Evolutionary conservation across 1,139 yeast genomes (phyloP).

Genomic region (Taiozyma sp.): DNA sequence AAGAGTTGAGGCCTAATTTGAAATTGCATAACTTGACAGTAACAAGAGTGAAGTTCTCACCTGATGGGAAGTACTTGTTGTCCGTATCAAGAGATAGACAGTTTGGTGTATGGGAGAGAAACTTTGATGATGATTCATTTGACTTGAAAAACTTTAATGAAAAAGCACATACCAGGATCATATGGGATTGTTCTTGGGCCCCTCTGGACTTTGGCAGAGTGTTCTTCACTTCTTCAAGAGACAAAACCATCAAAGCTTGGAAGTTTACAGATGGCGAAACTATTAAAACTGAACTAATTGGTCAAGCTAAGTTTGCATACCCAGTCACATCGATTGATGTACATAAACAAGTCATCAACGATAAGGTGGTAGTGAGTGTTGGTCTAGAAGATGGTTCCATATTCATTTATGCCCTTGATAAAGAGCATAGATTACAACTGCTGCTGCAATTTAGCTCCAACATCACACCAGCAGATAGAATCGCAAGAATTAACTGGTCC

Average conservation of each 20-base stretch:
- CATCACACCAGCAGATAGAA: conserved; percentile 54
- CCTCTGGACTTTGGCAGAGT: conserved; percentile 36
- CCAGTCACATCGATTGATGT: conserved; percentile 76
- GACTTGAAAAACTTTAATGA: conserved; percentile 41
- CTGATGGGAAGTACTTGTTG: conserved; percentile 58
- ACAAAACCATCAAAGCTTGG: conserved; percentile 77
- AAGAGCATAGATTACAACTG: conserved; percentile 24
- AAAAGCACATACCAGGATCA: conserved; percentile 85
- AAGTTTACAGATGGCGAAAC: conserved; percentile 23
- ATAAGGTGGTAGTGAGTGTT: conserved; percentile 42
- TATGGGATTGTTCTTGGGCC: conserved; percentile 94
- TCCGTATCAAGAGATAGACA: conserved; percentile 91
- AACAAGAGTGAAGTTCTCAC: conserved; percentile 75
- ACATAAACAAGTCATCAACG: conserved; percentile 26
- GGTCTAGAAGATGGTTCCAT: conserved; percentile 71
- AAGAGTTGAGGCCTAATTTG: conserved; percentile 42
- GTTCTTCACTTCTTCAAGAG: conserved; percentile 87
- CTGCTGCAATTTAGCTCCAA: conserved; percentile 30
- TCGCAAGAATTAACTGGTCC: conserved; percentile 57
- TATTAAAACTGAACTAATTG: conserved; percentile 19
- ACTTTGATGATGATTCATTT: conserved; percentile 33
- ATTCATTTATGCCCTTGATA: conserved; percentile 27
- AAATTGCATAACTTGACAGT: conserved; percentile 80
- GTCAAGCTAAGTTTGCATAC: conserved; percentile 36
- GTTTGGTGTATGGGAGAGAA: conserved; percentile 68